Conservation (phyloP, 176 grass and related monocot genomes). For the Eleusine coracana region DNA sequence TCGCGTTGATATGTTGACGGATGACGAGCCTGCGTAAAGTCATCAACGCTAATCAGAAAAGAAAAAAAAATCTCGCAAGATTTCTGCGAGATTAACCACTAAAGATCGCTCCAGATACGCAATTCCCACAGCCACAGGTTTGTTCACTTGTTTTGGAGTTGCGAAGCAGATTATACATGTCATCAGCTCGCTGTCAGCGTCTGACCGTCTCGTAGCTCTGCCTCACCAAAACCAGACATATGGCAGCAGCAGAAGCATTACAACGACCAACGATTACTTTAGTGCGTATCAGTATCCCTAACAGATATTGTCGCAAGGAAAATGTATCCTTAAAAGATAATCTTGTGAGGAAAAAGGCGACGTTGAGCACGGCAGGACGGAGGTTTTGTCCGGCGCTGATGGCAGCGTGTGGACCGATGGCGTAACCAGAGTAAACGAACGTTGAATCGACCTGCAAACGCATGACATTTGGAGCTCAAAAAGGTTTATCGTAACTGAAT, state of each 20-base stretch:
- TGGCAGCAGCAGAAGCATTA: slow-evolving; percentile 32
- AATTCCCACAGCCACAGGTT: too few relatives aligned
- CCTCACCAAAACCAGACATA: not conserved
- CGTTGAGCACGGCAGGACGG: not conserved
- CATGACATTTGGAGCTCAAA: slow-evolving; percentile 34
- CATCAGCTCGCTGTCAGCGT: not conserved
- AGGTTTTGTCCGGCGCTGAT: slow-evolving; percentile 31
- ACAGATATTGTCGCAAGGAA: not conserved
- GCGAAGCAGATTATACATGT: slow-evolving; percentile 19
- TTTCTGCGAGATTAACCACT: not conserved
- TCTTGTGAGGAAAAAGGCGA: not conserved
- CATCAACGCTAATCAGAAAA: not conserved
- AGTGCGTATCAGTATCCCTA: not conserved
- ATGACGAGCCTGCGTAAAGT: slow-evolving; percentile 2
- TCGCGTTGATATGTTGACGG: not conserved
- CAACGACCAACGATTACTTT: not conserved
- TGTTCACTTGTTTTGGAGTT: not conserved
- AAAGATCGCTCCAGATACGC: slow-evolving; percentile 7
- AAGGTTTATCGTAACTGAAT: not conserved
- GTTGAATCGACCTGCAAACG: slow-evolving; percentile 8
- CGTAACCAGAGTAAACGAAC: slow-evolving; percentile 30
- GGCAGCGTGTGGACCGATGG: slow-evolving; percentile 26
- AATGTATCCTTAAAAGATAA: not conserved
- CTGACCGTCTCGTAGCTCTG: slow-evolving; percentile 1
- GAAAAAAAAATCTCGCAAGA: not conserved